Conservation (phyloP, 2,329 filamentous ascomycete species). For the Cercospora sesami region DNA sequence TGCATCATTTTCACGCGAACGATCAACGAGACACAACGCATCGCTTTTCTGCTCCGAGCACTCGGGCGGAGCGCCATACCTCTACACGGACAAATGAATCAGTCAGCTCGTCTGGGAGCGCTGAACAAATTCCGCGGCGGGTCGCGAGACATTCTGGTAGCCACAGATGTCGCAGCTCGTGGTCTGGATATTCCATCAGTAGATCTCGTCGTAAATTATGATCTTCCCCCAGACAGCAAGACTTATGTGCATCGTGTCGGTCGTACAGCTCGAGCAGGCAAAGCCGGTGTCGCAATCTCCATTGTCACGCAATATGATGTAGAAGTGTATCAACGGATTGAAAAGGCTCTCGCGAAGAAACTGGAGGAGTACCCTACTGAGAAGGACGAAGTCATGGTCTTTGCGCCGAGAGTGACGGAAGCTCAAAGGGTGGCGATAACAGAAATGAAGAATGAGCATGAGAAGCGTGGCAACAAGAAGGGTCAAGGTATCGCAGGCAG, state of each 20-base stretch:
- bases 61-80: conserved; percentile 90
- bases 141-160: conserved; percentile 81
- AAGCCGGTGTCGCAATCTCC: conserved; percentile 76
- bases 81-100: conserved; percentile 86
- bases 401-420: conserved; percentile 74
- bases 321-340: conserved; percentile 77
- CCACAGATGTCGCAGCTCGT: conserved; percentile 89
- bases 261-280: conserved; percentile 82
- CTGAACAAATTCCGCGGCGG: conserved; percentile 85
- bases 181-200: conserved; percentile 93
- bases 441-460: conserved; percentile 78
- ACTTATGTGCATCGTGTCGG: conserved; percentile 90
- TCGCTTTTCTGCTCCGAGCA: conserved; percentile 77
- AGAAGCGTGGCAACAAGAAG: conserved; percentile 61
- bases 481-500: conserved; percentile 49
- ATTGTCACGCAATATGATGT: conserved; percentile 87
- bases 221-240: conserved; percentile 80
- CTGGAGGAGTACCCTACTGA: conserved; percentile 67
- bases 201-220: conserved; percentile 82
- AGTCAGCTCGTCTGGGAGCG: conserved; percentile 81
- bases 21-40: conserved; percentile 82
- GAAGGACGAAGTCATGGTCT: conserved; percentile 83
- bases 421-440: conserved; percentile 76
- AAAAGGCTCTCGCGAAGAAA: conserved; percentile 77
- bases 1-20: conserved; percentile 91